Percentiles rank a stretch among this genome's conserved stretches.
Evolutionary conservation across 2,329 filamentous ascomycete genomes (phyloP).

Genomic region (Botrytis cinerea): DNA sequence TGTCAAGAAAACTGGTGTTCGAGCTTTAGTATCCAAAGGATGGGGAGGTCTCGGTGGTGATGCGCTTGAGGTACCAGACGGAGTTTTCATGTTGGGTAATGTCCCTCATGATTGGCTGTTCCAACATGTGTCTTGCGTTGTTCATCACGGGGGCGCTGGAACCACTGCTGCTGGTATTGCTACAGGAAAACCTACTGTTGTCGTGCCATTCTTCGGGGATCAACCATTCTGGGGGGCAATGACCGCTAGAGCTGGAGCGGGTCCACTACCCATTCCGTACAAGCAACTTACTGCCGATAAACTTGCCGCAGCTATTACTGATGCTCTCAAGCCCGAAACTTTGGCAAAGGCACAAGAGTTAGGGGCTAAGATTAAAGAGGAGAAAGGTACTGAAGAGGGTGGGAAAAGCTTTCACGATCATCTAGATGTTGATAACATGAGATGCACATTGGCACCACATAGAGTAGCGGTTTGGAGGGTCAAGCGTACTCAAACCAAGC

Average conservation of each 20-base stretch:
- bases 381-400: slow-evolving; percentile 63
- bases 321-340: slow-evolving; percentile 61
- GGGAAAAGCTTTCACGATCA: slow-evolving; percentile 71
- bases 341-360: slow-evolving; percentile 51
- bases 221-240: slow-evolving; percentile 84
- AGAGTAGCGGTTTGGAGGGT: slow-evolving; percentile 75
- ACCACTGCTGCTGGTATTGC: slow-evolving; percentile 87
- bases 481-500: slow-evolving; percentile 62
- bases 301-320: slow-evolving; percentile 63
- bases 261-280: slow-evolving; percentile 68
- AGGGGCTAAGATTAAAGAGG: slow-evolving; percentile 65
- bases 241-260: slow-evolving; percentile 70
- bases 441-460: slow-evolving; percentile 69
- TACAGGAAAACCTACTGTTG: slow-evolving; percentile 75
- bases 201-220: slow-evolving; percentile 86
- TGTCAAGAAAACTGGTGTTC: slow-evolving; percentile 64
- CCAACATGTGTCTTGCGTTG: slow-evolving; percentile 74
- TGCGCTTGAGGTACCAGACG: slow-evolving; percentile 67
- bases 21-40: slow-evolving; percentile 81
- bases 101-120: slow-evolving; percentile 90
- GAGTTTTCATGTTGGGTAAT: slow-evolving; percentile 81
- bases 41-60: slow-evolving; percentile 84
- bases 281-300: slow-evolving; percentile 67
- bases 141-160: slow-evolving; percentile 85
- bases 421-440: slow-evolving; percentile 64